These are phyloP conservation scores for Aphanomyces invadans DNA, from an alignment of 352 stramenopile species.

Conservation along the genomic window DNA sequence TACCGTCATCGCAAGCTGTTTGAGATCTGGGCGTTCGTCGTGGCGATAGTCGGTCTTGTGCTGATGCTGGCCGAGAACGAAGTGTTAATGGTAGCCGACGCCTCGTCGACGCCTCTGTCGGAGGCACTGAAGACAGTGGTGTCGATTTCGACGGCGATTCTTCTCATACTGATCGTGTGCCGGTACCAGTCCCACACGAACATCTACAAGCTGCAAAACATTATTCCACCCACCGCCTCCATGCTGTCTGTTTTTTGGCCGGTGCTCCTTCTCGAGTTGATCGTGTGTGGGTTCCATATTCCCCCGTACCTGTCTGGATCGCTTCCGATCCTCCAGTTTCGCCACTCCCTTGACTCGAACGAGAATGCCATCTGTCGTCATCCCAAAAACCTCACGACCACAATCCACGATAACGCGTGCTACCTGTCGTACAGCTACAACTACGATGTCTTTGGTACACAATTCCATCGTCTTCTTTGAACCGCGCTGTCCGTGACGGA, in stretches of 20 bases:
- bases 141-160: slow-evolving; percentile 33
- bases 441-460: slow-evolving; percentile 44
- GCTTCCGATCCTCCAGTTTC: slow-evolving; percentile 41
- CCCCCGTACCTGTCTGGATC: slow-evolving; percentile 37
- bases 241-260: slow-evolving; percentile 30
- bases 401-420: slow-evolving; percentile 29
- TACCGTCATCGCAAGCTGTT: slow-evolving; percentile 39
- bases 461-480: slow-evolving; percentile 9
- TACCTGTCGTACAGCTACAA: slow-evolving; percentile 62
- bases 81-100: slow-evolving; percentile 30
- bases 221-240: slow-evolving; percentile 29
- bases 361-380: slow-evolving; percentile 8
- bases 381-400: neutral
- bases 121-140: slow-evolving; percentile 36
- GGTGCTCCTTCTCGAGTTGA: slow-evolving; percentile 41
- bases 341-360: slow-evolving; percentile 30
- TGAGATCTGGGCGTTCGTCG: slow-evolving; percentile 41
- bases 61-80: slow-evolving; percentile 72
- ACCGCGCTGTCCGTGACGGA: neutral
- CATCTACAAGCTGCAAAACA: slow-evolving; percentile 51
- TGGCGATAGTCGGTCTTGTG: slow-evolving; percentile 41
- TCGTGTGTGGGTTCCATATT: slow-evolving; percentile 59
- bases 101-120: slow-evolving; percentile 4
- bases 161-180: slow-evolving; percentile 41
- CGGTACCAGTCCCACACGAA: slow-evolving; percentile 39